Evolutionary conservation across 1,139 yeast species (phyloP), one percentile per base, ranked within the genome.

Genomic region (Yamadazyma kanchanaburiensis): DNA sequence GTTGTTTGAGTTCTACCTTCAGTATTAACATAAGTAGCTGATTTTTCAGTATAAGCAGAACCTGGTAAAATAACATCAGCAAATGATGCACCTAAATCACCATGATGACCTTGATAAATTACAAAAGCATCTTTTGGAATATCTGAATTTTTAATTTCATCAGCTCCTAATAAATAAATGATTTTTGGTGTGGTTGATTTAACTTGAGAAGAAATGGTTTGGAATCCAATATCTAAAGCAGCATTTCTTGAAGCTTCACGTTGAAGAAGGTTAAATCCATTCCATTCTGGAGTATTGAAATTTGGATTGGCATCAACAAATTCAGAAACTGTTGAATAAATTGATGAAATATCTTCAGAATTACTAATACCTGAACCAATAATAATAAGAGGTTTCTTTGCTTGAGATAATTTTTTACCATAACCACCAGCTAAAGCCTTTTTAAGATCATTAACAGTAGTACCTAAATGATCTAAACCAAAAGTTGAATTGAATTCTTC

Each of bases 1-100:
- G 95, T 83, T 36, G 72, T 63, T 67, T 86, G 95, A 9, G 88
- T 77, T 56, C 95, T 80, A 45, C 95, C 95, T 63, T 86, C 95
- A 27, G 95, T 85, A 63, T 86, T 86, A 40, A 86, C 89, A 58
- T 77, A 86, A n/a, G 94, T 86, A 39, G 84, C 91, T 20, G 81
- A 64, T 64, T 86, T 86, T 58, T 86, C 95, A 25, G 95, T 86
- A 72, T 82, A 86, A 25, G 95, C 95, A 22, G 91, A 73, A 32
- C 91, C 91, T 34, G 95, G 95, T 45, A 86, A 73, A 38, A 86
- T 75, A 25, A 86, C 94, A 55, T 86, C 95, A 27, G 95, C 95
- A 48, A 77, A 74, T 12, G 91, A 81, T 19, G 95, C 95, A 47
- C 95, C 95, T 22, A 75, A 58, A 47, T 86, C 95, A 64, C 95